Conservation (phyloP, 2,329 filamentous ascomycete species). For the Alternaria atra region DNA sequence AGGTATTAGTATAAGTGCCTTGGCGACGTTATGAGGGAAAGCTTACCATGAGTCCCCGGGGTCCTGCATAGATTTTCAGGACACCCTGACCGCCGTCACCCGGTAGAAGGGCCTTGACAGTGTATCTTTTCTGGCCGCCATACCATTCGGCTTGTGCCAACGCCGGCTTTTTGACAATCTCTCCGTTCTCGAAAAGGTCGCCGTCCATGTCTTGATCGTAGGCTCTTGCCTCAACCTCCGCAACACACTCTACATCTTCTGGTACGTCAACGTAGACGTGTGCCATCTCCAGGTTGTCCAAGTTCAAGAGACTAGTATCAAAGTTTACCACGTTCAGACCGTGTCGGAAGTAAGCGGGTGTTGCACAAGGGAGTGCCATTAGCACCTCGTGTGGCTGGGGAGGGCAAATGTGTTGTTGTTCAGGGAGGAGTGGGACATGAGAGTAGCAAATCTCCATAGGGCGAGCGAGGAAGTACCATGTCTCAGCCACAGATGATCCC, state of each 20-base stretch:
- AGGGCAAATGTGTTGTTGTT: slow-evolving; percentile 93
- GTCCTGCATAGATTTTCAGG: slow-evolving; percentile 92
- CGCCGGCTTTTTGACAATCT: slow-evolving; percentile 83
- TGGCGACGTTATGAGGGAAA: background rate
- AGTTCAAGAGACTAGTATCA: slow-evolving; percentile 83
- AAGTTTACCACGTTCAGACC: slow-evolving; percentile 83
- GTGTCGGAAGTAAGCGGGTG: slow-evolving; percentile 88
- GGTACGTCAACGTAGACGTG: slow-evolving; percentile 90
- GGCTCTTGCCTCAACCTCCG: slow-evolving; percentile 86
- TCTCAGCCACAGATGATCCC: slow-evolving; percentile 75
- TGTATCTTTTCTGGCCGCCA: slow-evolving; percentile 86
- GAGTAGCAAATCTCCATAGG: slow-evolving; percentile 95
- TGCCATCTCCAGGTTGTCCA: slow-evolving; percentile 92
- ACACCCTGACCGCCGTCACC: slow-evolving; percentile 89
- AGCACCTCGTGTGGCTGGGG: slow-evolving; percentile 86
- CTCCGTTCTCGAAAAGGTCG: slow-evolving; percentile 91
- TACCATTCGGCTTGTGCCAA: slow-evolving; percentile 93
- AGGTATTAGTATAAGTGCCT: slow-evolving; percentile 24
- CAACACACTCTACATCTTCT: slow-evolving; percentile 87
- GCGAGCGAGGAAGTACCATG: slow-evolving; percentile 91
- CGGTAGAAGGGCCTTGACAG: slow-evolving; percentile 89
- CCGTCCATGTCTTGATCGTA: slow-evolving; percentile 86
- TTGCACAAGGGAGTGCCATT: slow-evolving; percentile 84
- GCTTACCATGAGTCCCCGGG: slow-evolving; percentile 83
- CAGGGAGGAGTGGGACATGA: slow-evolving; percentile 85